These are phyloP conservation scores for Phytophthora agathidicida DNA, from an alignment of 352 stramenopile species.

Conservation along the genomic window DNA sequence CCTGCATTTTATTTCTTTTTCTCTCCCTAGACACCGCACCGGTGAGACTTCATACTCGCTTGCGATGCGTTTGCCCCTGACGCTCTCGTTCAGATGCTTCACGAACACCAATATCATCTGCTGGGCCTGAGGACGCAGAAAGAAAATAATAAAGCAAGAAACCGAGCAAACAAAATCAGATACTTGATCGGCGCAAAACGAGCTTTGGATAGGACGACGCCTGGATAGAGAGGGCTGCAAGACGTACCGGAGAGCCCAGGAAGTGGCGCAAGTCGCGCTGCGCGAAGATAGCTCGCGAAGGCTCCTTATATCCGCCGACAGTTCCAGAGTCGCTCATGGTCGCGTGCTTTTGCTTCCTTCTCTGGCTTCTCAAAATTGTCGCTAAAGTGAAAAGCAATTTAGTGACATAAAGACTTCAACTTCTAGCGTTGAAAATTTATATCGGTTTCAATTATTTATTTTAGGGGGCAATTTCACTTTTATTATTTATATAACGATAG, in stretches of 20 bases:
- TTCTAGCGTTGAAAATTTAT: no score
- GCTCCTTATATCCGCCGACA: constrained; percentile 51
- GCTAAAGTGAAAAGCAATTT: no score
- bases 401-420: no score
- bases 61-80: constrained; percentile 65
- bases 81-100: constrained; percentile 83
- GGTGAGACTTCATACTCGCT: constrained; percentile 69
- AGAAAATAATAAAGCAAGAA: constrained; percentile 8
- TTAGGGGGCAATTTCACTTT: no score
- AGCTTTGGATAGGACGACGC: no score
- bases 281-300: constrained; percentile 79
- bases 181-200: constrained; percentile 1
- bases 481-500: no score
- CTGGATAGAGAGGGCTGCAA: background rate
- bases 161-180: constrained; percentile 6
- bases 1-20: background rate
- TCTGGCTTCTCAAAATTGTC: constrained; percentile 21
- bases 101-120: constrained; percentile 86
- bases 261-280: constrained; percentile 76
- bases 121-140: constrained; percentile 50
- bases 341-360: constrained; percentile 34
- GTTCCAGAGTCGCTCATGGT: constrained; percentile 30
- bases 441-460: no score
- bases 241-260: constrained; percentile 62
- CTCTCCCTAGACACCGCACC: constrained; percentile 35